Percentiles rank a stretch among this genome's conserved stretches.
Evolutionary conservation across 345 rosid genomes (phyloP).

Genomic region (Eucalyptus albens): DNA sequence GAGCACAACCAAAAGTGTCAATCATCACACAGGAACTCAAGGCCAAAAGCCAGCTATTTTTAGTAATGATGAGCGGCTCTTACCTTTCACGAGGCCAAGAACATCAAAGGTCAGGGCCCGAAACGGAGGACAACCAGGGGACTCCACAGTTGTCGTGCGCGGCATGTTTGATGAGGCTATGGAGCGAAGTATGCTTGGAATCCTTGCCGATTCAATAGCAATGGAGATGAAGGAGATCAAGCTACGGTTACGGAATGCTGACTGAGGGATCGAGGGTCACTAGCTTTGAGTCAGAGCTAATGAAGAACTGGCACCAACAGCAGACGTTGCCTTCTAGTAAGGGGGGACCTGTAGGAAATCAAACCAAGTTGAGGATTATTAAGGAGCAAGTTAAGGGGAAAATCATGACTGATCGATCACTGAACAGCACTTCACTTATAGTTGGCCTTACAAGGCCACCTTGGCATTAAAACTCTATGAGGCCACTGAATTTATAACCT

Average conservation of each 20-base stretch:
- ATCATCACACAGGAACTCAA: not conserved
- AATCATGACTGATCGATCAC: not conserved
- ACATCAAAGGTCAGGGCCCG: conserved; percentile 78
- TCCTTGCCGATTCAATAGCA: not conserved
- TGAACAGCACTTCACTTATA: not conserved
- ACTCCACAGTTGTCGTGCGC: conserved; percentile 51
- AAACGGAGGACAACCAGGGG: conserved; percentile 68
- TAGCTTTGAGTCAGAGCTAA: not conserved
- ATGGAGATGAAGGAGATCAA: not conserved
- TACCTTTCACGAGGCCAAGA: conserved; percentile 79
- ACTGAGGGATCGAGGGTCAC: not conserved
- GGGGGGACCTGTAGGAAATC: conserved; percentile 22
- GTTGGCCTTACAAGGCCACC: not conserved
- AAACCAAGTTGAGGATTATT: not conserved
- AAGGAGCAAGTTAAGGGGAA: not conserved
- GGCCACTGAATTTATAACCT: not conserved
- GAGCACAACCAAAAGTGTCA: not conserved
- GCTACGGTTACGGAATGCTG: not conserved
- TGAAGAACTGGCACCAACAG: conserved; percentile 43
- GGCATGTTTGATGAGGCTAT: conserved; percentile 30
- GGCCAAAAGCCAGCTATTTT: not conserved
- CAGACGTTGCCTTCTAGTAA: conserved; percentile 42
- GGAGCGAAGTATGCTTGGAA: not conserved
- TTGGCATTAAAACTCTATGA: not conserved
- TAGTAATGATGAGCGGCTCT: not conserved